phyloP scores from a whole-genome alignment of 106 monocot species.

The Chionographis japonica region DNA sequence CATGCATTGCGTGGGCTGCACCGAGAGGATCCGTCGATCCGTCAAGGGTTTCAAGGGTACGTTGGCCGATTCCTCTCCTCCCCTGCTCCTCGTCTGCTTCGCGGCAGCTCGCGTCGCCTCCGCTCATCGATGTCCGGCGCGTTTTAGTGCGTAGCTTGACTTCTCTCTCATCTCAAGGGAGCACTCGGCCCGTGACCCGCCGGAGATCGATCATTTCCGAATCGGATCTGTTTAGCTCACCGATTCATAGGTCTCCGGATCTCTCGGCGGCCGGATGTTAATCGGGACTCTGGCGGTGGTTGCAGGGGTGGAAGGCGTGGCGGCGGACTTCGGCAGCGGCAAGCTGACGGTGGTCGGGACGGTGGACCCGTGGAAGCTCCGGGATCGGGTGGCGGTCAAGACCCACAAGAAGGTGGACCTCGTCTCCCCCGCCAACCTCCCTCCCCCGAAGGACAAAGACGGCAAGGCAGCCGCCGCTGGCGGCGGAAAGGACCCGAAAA shows the following conservation, averaged over 20 bases:
- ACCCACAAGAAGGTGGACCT: slow-evolving; percentile 77
- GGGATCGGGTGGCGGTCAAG: slow-evolving; percentile 47
- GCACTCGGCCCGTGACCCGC: too few relatives aligned
- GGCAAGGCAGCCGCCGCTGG: too few relatives aligned
- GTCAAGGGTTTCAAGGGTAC: slow-evolving; percentile 26
- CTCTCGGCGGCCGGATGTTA: too few relatives aligned
- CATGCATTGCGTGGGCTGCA: slow-evolving; percentile 54
- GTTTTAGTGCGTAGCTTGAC: too few relatives aligned
- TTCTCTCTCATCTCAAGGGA: too few relatives aligned
- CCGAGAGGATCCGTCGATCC: slow-evolving; percentile 17
- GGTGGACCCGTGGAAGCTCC: slow-evolving; percentile 62
- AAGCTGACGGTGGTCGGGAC: slow-evolving; percentile 66
- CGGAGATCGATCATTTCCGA: too few relatives aligned
- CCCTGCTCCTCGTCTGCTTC: background rate
- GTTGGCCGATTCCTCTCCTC: background rate
- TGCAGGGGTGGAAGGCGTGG: slow-evolving; percentile 55
- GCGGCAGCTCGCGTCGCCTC: too few relatives aligned
- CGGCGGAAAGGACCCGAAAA: slow-evolving; percentile 10
- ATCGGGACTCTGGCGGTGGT: too few relatives aligned
- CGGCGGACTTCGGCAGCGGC: slow-evolving; percentile 21
- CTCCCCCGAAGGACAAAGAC: background rate
- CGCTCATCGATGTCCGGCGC: too few relatives aligned
- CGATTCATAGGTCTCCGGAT: too few relatives aligned
- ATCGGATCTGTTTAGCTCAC: too few relatives aligned
- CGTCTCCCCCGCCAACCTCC: slow-evolving; percentile 31